Conservation (phyloP, 164 flowering plant genomes). For the Nymphaea colorata region DNA sequence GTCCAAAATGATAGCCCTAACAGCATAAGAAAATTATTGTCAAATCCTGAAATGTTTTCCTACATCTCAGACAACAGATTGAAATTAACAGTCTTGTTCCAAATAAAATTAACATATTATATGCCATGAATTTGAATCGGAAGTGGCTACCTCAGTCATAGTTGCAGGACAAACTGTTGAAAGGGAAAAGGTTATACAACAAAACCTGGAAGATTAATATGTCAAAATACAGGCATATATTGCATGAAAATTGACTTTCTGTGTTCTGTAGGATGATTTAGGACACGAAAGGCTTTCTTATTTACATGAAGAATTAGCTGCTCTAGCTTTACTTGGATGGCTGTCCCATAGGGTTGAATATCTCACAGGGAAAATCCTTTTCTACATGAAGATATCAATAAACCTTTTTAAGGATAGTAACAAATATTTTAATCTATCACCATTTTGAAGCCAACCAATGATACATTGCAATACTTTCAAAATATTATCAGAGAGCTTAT, state of each 20-base stretch:
- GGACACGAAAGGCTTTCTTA: background rate
- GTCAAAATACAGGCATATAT: background rate
- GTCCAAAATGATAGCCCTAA: slow-evolving; percentile 82
- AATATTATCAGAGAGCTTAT: no score
- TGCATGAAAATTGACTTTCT: no score
- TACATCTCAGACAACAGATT: background rate
- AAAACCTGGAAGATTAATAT: background rate
- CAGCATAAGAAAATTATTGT: slow-evolving; percentile 6
- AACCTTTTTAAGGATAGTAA: no score
- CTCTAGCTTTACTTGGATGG: no score
- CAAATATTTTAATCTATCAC: no score
- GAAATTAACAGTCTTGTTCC: background rate
- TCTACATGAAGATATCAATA: no score
- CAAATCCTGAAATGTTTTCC: background rate
- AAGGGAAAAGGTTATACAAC: background rate
- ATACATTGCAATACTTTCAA: no score
- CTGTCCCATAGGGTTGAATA: background rate
- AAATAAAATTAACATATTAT: background rate
- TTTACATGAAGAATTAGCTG: background rate
- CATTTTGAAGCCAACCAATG: no score
- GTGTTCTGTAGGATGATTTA: background rate
- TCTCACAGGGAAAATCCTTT: no score
- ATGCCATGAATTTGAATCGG: background rate
- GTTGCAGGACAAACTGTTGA: background rate
- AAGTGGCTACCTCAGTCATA: background rate